Base-by-base conservation (phyloP, 169 alveolate genomes). In the Eimeria maxima region DNA sequence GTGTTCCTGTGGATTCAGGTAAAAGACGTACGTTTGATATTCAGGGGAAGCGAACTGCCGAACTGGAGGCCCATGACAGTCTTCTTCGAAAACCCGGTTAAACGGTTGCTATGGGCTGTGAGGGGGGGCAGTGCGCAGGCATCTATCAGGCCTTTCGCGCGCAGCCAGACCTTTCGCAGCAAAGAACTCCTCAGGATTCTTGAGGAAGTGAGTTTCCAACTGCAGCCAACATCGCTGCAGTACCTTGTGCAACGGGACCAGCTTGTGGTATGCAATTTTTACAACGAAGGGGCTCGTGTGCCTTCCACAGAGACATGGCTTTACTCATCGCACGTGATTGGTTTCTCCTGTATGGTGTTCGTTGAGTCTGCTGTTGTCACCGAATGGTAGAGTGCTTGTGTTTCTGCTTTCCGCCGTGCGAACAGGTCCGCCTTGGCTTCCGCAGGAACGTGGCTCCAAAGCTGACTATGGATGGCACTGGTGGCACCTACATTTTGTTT, bases 391-490 rank as follows among this genome's bases (percentile, higher is more conserved):
- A 2, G 86, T 74, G 60, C 33, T 44, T 27, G 60, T 55, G 33
- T 24, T 63, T 42, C 18, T 42, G 13, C 57, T 29, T 38, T 18
- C 18, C 38, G 8, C 11, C 86, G 50, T n/a, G 55, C 22, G 33
- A 38, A 57, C 99, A 99, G 71, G 98, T 99, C 29, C 97, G 97
- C 73, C 97, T 97, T 53, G 99, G 99, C 7, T 97, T 99, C 95
- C 97, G 98, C 76, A 95, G 97, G 90, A 99, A 99, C 87, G 98
- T 99, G 24, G 98, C 97, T 27, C 99, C 99, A 3, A 98, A 98
- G 96, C 98, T 99, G 94, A 98, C 99, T 60, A 98, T 99, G 97
- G 99, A 99, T 94, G 99, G 99, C 13, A 99, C 99, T 18, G 99
- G 99, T 29, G 99, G 99, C 22, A 98, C 99, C 24, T 99, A 99